Evolutionary conservation across 108 stramenopile genomes (phyloP), one percentile per base, ranked within the genome.

Genomic region (Pseudonitzschia delicatissima): DNA sequence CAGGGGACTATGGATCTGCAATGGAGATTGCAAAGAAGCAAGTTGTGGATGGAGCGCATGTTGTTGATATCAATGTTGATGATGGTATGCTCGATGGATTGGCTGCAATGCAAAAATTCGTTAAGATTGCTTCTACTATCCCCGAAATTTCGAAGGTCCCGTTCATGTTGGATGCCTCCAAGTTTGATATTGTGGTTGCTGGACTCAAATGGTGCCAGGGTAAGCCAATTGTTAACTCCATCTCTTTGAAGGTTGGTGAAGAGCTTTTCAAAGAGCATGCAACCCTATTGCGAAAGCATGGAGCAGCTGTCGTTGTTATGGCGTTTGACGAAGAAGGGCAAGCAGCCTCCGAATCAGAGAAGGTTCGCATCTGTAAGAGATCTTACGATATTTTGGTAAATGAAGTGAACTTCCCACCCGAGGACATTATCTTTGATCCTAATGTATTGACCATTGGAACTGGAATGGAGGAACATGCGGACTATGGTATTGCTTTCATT

Each of bases 301-400:
- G 97, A 45, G 92, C 92, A 34, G 97, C 97, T n/a, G 91, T 96
- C 4, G 97, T 98, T 35, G 95, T 97, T 73, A 98, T 98, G 97
- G 97, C 97, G 15, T 98, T 98, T 70, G 97, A 98, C 73, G 97
- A 98, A 77, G 76, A 97, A 60, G 97, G 97, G 8, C 97, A 98
- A 84, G 96, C 96, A 20, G 97, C 96, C 11, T 94, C 97, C 5
- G 88, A 83, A 59, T 75, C 73, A 13, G 96, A 94, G 15, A 96
- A 97, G 81, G 86, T 97, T 5, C 90, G 91, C 45, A 98, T 98
- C 57, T 98, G 97, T 83, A 96, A 96, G 85, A 90, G 97, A 20
- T 92, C 91, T 17, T 98, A 98, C 78, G 95, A 96, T 65, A 93
- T 98, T 37, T 78, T 98, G 33, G 94, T 95, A 69, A 82, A 94